These are phyloP conservation scores for Colletotrichum neosansevieriae DNA, from an alignment of 2,329 filamentous ascomycete genomes.

Conservation along the genomic window DNA sequence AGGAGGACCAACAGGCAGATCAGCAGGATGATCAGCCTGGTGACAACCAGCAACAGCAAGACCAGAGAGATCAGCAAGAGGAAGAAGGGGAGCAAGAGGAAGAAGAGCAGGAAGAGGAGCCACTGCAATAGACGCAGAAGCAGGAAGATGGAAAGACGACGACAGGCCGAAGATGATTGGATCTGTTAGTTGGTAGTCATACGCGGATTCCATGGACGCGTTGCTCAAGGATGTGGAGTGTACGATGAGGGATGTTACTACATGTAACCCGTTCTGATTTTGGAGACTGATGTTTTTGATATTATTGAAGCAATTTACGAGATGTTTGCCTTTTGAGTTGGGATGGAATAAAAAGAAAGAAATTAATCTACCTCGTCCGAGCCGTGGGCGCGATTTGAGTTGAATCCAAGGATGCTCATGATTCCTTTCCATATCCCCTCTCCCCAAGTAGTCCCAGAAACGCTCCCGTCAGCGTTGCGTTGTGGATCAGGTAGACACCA, in stretches of 20 bases:
- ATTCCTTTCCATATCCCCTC: not conserved
- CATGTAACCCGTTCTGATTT: too few species aligned
- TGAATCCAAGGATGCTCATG: not conserved
- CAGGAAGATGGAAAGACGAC: not conserved
- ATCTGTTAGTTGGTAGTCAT: too few species aligned
- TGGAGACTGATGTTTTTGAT: too few species aligned
- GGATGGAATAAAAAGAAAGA: not conserved
- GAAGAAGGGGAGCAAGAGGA: not conserved
- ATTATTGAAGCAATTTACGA: too few species aligned
- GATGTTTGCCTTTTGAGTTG: too few species aligned
- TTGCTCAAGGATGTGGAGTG: too few species aligned
- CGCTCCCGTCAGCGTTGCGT: not conserved
- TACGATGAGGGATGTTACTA: too few species aligned
- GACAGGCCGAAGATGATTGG: not conserved
- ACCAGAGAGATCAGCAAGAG: too few species aligned
- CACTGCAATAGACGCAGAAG: not conserved
- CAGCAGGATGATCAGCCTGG: too few species aligned
- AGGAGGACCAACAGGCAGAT: too few species aligned
- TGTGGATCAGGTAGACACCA: not conserved
- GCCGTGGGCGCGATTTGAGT: not conserved
- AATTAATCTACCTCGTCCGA: slow-evolving; percentile 8
- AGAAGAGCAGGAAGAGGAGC: not conserved
- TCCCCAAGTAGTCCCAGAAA: not conserved
- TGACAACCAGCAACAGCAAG: too few species aligned
- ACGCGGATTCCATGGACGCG: too few species aligned